These are phyloP conservation scores for Chloranthus sessilifolius DNA, from an alignment of 164 flowering plant genomes.

Conservation along the genomic window DNA sequence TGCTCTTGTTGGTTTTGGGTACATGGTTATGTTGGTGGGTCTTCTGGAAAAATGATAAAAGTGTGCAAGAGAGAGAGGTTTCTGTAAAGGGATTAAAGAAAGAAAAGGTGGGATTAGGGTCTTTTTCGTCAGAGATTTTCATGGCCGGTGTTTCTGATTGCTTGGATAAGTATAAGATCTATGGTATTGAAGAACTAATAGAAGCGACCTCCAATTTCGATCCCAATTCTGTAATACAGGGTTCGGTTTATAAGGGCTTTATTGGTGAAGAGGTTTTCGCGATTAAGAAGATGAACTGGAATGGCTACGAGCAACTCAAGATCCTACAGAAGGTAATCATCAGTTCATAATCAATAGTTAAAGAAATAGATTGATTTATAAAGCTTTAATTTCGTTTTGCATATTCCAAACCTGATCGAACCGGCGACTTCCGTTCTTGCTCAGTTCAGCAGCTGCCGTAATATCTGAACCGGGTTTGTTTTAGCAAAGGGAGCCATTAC, in stretches of 20 bases:
- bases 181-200: slow-evolving; percentile 52
- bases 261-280: slow-evolving; percentile 60
- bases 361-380: no score
- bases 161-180: slow-evolving; percentile 85
- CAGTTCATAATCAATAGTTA: no score
- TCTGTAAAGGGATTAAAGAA: no score
- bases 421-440: no score
- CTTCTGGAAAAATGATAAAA: slow-evolving; percentile 12
- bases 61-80: not conserved
- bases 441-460: no score
- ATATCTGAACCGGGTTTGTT: no score
- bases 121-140: slow-evolving; percentile 17
- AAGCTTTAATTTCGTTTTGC: no score
- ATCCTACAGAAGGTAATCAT: slow-evolving; percentile 79
- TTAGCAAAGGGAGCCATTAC: no score
- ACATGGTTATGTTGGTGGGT: slow-evolving; percentile 32
- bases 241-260: slow-evolving; percentile 72
- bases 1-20: slow-evolving; percentile 29
- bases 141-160: slow-evolving; percentile 84
- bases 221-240: slow-evolving; percentile 51
- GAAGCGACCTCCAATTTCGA: slow-evolving; percentile 67
- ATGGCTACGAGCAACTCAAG: slow-evolving; percentile 86
- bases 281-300: slow-evolving; percentile 95
- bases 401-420: no score
- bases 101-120: slow-evolving; percentile 18